Evolutionary conservation across 495 filamentous ascomycete genomes (phyloP).

Genomic region (Aspergillus kassunensis): DNA sequence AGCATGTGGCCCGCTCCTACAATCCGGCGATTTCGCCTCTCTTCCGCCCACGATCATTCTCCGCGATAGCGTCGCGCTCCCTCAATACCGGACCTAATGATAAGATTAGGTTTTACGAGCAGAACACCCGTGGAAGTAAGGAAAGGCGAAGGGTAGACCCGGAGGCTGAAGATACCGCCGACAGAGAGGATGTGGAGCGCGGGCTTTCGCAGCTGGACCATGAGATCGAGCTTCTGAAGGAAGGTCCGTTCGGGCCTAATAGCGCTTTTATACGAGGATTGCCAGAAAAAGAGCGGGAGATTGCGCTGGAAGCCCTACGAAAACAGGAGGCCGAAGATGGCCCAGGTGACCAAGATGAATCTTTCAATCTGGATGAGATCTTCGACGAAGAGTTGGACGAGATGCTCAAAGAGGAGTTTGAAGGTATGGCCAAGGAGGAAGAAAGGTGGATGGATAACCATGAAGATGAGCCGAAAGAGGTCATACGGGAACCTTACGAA

Average conservation of each 20-base stretch:
- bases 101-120: constrained; percentile 44
- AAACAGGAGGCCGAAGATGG: constrained; percentile 37
- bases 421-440: constrained; percentile 37
- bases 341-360: constrained; percentile 20
- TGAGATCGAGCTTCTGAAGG: constrained; percentile 47
- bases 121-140: constrained; percentile 32
- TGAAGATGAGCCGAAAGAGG: constrained; percentile 19
- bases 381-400: constrained; percentile 46
- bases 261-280: constrained; percentile 40
- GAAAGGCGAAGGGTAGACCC: constrained; percentile 40
- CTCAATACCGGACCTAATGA: constrained; percentile 39
- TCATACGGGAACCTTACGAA: constrained; percentile 21
- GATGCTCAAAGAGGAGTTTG: constrained; percentile 41
- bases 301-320: constrained; percentile 39
- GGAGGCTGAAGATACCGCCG: constrained; percentile 49
- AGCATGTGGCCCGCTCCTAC: constrained; percentile 35
- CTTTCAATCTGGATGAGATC: constrained; percentile 30
- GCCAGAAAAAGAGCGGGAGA: constrained; percentile 36
- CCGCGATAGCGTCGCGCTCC: constrained; percentile 31
- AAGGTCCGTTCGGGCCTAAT: constrained; percentile 40
- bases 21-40: constrained; percentile 22
- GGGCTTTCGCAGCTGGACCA: constrained; percentile 49
- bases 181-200: constrained; percentile 41
- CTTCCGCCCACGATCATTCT: constrained; percentile 29
- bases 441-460: constrained; percentile 29